Conservation (phyloP, 2,329 filamentous ascomycete genomes). For the Tothia fuscella region DNA sequence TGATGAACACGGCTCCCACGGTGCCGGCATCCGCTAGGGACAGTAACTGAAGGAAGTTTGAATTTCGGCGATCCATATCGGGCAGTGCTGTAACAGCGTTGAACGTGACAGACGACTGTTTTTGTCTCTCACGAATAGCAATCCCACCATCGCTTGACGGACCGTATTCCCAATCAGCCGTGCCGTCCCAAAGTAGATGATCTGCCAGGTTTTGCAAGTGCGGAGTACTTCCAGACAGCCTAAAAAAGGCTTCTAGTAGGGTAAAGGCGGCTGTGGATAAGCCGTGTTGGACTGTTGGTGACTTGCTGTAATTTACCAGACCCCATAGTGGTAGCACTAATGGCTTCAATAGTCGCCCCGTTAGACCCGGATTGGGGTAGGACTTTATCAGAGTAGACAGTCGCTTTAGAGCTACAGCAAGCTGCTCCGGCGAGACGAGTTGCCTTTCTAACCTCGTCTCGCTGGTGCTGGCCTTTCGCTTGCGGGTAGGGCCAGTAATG, state of each 20-base stretch:
- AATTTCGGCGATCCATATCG: background rate
- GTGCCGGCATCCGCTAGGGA: slow-evolving; percentile 27
- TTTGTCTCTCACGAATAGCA: slow-evolving; percentile 32
- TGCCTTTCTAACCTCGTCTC: slow-evolving; percentile 24
- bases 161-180: slow-evolving; percentile 42
- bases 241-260: slow-evolving; percentile 46
- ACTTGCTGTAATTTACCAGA: slow-evolving; percentile 29
- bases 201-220: slow-evolving; percentile 39
- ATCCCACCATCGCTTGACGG: slow-evolving; percentile 36
- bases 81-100: background rate
- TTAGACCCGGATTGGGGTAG: slow-evolving; percentile 54
- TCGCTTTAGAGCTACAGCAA: slow-evolving; percentile 42
- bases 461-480: slow-evolving; percentile 30
- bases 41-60: background rate
- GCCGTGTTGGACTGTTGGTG: slow-evolving; percentile 29
- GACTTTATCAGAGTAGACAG: slow-evolving; percentile 46
- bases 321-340: slow-evolving; percentile 53
- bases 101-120: background rate
- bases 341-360: slow-evolving; percentile 47
- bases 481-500: slow-evolving; percentile 19
- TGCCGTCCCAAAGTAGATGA: slow-evolving; percentile 46
- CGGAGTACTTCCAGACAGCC: slow-evolving; percentile 41
- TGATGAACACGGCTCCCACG: slow-evolving; percentile 45
- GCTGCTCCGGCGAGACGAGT: slow-evolving; percentile 35
- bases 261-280: slow-evolving; percentile 19